Conservation (phyloP, 2,329 filamentous ascomycete species). For the Fusarium sp. region DNA sequence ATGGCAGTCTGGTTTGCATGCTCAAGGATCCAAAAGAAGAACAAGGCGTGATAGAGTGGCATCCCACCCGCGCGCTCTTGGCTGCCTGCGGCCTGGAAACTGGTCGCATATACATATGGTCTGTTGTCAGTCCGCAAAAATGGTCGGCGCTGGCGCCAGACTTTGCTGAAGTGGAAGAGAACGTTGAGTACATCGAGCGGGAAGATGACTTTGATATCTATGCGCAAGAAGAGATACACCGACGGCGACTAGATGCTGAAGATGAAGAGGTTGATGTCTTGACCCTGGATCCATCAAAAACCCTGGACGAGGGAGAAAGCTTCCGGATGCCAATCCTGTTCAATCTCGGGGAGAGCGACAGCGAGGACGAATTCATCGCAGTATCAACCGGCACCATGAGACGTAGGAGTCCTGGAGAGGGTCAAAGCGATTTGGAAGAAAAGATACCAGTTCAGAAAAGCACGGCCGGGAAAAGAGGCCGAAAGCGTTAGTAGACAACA, state of each 20-base stretch:
- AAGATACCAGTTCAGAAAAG: conserved; percentile 52
- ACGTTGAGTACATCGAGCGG: conserved; percentile 93
- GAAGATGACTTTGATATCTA: conserved; percentile 99
- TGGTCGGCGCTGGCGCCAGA: conserved; percentile 98
- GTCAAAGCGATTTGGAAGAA: conserved; percentile 66
- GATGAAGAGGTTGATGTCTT: conserved; percentile 94
- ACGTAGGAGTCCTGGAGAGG: conserved; percentile 81
- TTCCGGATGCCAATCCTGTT: conserved; percentile 95
- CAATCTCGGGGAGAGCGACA: conserved; percentile 92
- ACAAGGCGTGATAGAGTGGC: conserved; percentile 96
- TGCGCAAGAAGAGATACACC: conserved; percentile 91
- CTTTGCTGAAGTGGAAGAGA: conserved; percentile 97
- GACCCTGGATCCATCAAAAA: conserved; percentile 74
- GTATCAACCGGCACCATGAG: conserved; percentile 84
- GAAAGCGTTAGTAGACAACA: conserved; percentile 45
- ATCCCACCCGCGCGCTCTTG: conserved; percentile 85
- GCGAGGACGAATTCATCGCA: conserved; percentile 84
- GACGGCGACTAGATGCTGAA: conserved; percentile 87
- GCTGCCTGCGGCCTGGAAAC: conserved; percentile 93
- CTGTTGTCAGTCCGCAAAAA: conserved; percentile 91
- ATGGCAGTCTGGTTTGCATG: conserved; percentile 95
- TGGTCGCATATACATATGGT: conserved; percentile 95
- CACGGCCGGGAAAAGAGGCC: conserved; percentile 49
- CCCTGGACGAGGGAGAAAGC: conserved; percentile 66
- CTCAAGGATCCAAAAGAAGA: conserved; percentile 97